Evolutionary conservation across 768 basidiomycete species (phyloP).

Genomic region (Amyloporia xantha): DNA sequence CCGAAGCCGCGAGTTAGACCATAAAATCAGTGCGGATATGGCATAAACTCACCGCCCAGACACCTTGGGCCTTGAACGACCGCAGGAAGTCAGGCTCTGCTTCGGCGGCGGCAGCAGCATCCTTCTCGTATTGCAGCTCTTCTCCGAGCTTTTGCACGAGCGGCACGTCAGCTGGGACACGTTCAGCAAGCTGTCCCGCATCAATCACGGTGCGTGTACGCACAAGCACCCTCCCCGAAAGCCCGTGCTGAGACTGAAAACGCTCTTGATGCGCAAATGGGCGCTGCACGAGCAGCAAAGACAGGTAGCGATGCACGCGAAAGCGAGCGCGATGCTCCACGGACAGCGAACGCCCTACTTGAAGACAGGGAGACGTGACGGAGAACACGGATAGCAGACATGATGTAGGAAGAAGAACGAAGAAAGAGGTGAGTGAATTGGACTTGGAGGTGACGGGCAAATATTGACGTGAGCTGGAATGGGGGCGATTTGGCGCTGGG

Average conservation of each 20-base stretch:
- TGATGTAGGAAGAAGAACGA: too few relatives aligned
- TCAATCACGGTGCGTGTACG: constrained; percentile 15
- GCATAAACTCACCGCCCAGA: constrained; percentile 63
- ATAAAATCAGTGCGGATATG: too few relatives aligned
- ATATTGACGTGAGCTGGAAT: constrained; percentile 7
- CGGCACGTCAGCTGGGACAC: constrained; percentile 55
- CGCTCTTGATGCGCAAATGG: constrained; percentile 26
- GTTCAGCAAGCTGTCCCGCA: neutral
- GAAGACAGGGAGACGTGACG: constrained; percentile 47
- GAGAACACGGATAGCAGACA: constrained; percentile 60
- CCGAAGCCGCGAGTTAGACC: neutral
- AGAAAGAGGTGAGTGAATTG: too few relatives aligned
- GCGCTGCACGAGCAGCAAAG: constrained; percentile 19
- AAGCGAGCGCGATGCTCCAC: constrained; percentile 16
- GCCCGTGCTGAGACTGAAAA: constrained; percentile 35
- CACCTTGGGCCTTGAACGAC: constrained; percentile 60
- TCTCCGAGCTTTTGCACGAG: constrained; percentile 70
- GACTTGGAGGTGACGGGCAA: neutral
- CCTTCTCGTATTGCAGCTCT: constrained; percentile 84
- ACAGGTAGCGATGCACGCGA: constrained; percentile 19
- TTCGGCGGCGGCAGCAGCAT: constrained; percentile 37
- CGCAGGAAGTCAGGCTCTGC: constrained; percentile 70
- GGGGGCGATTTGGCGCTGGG: neutral
- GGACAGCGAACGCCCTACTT: constrained; percentile 29
- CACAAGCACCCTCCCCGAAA: constrained; percentile 39